These are phyloP conservation scores for Aspergillus novoparasiticus DNA, from an alignment of 2,329 filamentous ascomycete species.

Conservation along the genomic window DNA sequence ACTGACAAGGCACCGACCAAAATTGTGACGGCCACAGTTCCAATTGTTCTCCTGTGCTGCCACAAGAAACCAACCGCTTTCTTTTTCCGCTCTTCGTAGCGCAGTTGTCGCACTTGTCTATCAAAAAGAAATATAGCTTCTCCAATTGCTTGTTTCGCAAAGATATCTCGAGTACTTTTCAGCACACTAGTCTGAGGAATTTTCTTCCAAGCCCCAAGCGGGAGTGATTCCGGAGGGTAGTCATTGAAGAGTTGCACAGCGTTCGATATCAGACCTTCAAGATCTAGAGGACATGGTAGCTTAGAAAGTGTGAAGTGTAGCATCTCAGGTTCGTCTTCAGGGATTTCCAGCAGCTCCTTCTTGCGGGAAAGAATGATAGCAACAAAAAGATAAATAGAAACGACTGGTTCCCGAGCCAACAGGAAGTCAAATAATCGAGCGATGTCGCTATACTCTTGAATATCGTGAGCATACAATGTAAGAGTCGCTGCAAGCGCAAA, in stretches of 20 bases:
- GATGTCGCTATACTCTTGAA: conserved; percentile 86
- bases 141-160: conserved; percentile 59
- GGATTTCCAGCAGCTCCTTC: conserved; percentile 82
- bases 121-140: conserved; percentile 71
- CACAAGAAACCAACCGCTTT: conserved; percentile 57
- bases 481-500: conserved; percentile 92
- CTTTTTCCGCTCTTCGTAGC: conserved; percentile 62
- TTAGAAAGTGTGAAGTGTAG: conserved; percentile 86
- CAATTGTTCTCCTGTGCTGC: conserved; percentile 67
- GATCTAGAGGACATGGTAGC: conserved; percentile 75
- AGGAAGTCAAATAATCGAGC: conserved; percentile 90
- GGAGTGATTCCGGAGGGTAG: conserved; percentile 73
- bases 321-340: conserved; percentile 84
- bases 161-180: conserved; percentile 70
- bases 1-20: conserved; percentile 69
- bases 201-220: conserved; percentile 64
- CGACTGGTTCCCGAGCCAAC: conserved; percentile 81
- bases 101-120: conserved; percentile 72
- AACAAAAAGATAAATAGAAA: conserved; percentile 88
- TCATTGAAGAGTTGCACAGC: conserved; percentile 65
- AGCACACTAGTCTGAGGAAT: conserved; percentile 79
- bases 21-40: conserved; percentile 65
- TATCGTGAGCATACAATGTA: conserved; percentile 95
- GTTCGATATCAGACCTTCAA: conserved; percentile 73
- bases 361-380: conserved; percentile 81